These are phyloP conservation scores for Auricularia heimuer DNA, from an alignment of 768 basidiomycete species.

Conservation along the genomic window DNA sequence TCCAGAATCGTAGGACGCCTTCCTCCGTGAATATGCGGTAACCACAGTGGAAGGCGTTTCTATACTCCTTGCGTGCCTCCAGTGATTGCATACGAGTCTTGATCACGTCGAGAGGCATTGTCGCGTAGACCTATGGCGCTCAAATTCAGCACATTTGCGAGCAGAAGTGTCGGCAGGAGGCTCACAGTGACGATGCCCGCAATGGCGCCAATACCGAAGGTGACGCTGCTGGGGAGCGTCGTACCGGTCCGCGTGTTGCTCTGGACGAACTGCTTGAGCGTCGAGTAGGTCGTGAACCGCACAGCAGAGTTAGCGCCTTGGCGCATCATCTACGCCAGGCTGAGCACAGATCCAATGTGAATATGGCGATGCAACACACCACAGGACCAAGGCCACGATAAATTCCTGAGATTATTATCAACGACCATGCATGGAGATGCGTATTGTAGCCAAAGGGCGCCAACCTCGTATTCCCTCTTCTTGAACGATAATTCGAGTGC, in stretches of 20 bases:
- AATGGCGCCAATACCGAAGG: conserved; percentile 88
- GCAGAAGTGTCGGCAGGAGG: no score
- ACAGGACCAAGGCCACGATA: conserved; percentile 93
- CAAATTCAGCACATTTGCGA: no score
- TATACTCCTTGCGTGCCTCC: conserved; percentile 70
- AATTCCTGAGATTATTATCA: conserved; percentile 28
- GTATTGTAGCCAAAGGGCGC: neutral
- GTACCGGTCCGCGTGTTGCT: conserved; percentile 76
- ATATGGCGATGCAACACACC: conserved; percentile 36
- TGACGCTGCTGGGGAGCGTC: conserved; percentile 74
- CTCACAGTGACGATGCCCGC: conserved; percentile 87
- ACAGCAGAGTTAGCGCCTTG: conserved; percentile 98
- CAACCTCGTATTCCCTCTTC: conserved; percentile 67
- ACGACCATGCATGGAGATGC: conserved; percentile 10
- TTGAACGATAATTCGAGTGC: conserved; percentile 65
- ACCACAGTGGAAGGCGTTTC: conserved; percentile 91
- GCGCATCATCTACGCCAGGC: conserved; percentile 68
- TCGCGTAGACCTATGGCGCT: neutral
- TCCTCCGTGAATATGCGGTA: conserved; percentile 93
- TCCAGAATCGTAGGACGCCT: conserved; percentile 89
- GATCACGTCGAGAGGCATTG: conserved; percentile 40
- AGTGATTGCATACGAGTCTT: conserved; percentile 98
- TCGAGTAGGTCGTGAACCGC: conserved; percentile 90
- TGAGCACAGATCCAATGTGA: neutral
- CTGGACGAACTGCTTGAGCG: conserved; percentile 87